These are phyloP conservation scores for Trichoderma sp. DNA, from an alignment of 2,329 filamentous ascomycete genomes.

Conservation along the genomic window DNA sequence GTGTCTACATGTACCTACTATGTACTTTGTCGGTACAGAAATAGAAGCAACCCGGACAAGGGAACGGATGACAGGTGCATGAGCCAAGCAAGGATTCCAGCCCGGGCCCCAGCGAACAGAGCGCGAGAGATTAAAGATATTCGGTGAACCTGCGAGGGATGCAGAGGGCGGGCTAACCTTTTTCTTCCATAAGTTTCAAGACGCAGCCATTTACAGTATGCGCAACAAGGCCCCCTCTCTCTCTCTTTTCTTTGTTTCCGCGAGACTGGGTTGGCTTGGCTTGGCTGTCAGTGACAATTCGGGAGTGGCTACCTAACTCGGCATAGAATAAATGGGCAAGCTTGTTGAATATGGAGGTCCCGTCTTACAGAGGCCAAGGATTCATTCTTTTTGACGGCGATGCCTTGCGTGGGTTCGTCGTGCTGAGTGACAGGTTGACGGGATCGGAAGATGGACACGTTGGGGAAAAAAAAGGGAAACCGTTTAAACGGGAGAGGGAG, in stretches of 20 bases:
- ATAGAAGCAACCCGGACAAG: constrained; percentile 2
- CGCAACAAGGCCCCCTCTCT: not conserved
- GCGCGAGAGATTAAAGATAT: constrained; percentile 7
- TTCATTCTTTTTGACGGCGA: not conserved
- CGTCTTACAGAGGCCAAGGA: not conserved
- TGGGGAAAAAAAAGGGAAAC: not conserved
- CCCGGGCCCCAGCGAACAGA: not conserved
- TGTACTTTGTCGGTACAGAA: not conserved
- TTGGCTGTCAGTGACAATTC: not conserved
- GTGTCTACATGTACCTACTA: not conserved
- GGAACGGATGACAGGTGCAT: not conserved
- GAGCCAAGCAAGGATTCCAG: not conserved
- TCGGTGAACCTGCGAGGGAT: constrained; percentile 4
- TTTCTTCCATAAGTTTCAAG: constrained; percentile 13
- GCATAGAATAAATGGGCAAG: not conserved
- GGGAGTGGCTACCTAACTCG: not conserved
- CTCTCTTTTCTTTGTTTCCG: not conserved
- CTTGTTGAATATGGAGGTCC: not conserved
- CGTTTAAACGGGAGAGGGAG: not conserved
- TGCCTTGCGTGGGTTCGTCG: constrained; percentile 4
- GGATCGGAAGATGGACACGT: not conserved
- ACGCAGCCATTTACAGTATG: not conserved
- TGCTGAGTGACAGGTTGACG: not conserved
- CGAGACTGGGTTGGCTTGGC: no score
- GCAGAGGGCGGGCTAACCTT: not conserved